A percentile compares a stretch with the other conserved stretches of the same genome.
phyloP scores from a whole-genome alignment of 2,329 filamentous ascomycete species.

The Colletotrichum sp. region DNA sequence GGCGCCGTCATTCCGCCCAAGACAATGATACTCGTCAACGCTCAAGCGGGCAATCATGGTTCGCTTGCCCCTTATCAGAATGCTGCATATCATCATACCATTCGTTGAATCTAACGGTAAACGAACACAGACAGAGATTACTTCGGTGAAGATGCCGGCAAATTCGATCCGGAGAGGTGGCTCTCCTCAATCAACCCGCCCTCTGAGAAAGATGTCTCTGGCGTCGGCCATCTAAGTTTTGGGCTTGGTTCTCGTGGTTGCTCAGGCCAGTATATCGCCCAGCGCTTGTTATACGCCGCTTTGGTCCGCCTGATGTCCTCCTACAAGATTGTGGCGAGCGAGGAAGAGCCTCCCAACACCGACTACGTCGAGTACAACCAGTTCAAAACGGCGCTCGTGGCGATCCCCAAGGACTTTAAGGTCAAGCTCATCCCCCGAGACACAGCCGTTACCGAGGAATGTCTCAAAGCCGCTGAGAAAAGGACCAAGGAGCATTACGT shows the following conservation, averaged over 20 bases:
- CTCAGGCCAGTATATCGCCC: neutral
- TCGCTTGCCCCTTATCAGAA: neutral
- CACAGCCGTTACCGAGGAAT: neutral
- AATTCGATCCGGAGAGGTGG: neutral
- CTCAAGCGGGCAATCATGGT: neutral
- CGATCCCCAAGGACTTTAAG: conserved; percentile 69
- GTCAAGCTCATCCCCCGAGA: conserved; percentile 48
- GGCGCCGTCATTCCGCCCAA: neutral
- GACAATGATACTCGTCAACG: neutral
- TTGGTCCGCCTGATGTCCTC: neutral
- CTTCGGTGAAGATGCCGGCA: neutral
- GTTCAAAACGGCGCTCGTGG: conserved; percentile 62
- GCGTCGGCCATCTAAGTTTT: neutral
- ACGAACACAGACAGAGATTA: neutral
- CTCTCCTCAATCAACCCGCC: neutral
- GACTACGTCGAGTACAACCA: conserved; percentile 62
- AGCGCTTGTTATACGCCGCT: neutral
- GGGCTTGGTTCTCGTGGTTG: neutral
- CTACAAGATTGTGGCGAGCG: neutral
- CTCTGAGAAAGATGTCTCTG: neutral
- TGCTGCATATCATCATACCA: accelerated
- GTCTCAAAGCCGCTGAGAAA: neutral
- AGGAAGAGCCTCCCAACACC: conserved; percentile 44
- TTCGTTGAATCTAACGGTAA: neutral
- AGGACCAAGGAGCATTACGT: neutral